phyloP scores from a whole-genome alignment of 257 asterid genomes.

The Ilex asprella region DNA sequence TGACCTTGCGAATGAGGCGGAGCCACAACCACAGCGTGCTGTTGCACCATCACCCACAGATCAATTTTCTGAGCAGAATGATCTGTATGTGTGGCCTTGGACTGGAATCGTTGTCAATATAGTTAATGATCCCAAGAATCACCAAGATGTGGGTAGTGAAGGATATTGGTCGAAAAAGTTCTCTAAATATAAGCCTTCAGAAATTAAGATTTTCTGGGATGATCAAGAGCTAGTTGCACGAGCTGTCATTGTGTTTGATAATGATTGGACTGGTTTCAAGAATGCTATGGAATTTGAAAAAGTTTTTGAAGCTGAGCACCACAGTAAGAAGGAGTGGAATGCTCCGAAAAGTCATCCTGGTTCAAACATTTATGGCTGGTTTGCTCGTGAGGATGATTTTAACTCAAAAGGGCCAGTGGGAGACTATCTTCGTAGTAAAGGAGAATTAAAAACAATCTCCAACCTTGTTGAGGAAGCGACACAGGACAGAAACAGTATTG shows the following conservation, averaged over 20 bases:
- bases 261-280: slow-evolving; percentile 59
- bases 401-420: slow-evolving; percentile 49
- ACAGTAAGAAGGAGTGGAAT: slow-evolving; percentile 47
- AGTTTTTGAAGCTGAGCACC: slow-evolving; percentile 38
- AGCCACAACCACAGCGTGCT: slow-evolving; percentile 40
- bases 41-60: slow-evolving; percentile 25
- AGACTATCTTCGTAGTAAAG: slow-evolving; percentile 41
- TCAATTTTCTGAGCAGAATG: slow-evolving; percentile 35
- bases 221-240: slow-evolving; percentile 22
- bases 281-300: slow-evolving; percentile 60
- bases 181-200: slow-evolving; percentile 39
- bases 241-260: slow-evolving; percentile 42
- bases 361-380: slow-evolving; percentile 49
- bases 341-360: slow-evolving; percentile 23
- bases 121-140: slow-evolving; percentile 24
- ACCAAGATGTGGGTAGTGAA: slow-evolving; percentile 18
- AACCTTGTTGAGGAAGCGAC: slow-evolving; percentile 39
- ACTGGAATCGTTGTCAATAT: slow-evolving; percentile 59
- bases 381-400: slow-evolving; percentile 59
- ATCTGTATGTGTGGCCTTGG: slow-evolving; percentile 85
- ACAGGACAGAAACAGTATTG: slow-evolving; percentile 35
- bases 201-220: slow-evolving; percentile 43
- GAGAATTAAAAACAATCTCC: slow-evolving; percentile 39
- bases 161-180: slow-evolving; percentile 41
- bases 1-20: slow-evolving; percentile 48